Percentiles rank a stretch among this genome's conserved stretches.
Evolutionary conservation across 352 stramenopile genomes (phyloP).

Genomic region (Plasmopara muralis): DNA sequence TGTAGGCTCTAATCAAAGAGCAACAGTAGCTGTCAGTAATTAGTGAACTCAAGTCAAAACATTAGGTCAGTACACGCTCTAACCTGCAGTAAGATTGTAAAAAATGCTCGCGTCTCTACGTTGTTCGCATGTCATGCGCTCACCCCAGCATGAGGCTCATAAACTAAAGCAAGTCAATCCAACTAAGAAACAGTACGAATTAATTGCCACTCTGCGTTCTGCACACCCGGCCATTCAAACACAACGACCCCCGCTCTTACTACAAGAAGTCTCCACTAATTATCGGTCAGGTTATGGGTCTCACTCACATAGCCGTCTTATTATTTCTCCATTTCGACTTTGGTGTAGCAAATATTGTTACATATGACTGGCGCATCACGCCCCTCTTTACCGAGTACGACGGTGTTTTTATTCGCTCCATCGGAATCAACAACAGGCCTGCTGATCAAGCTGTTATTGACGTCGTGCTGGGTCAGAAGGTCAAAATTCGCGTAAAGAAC

Average conservation of each 20-base stretch:
- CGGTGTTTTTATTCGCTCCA: conserved; percentile 14
- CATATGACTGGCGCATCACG: conserved; percentile 27
- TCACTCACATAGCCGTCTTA: conserved; percentile 3
- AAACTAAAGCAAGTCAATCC: too few species aligned
- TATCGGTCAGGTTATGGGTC: conserved; percentile 8
- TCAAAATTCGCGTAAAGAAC: conserved; percentile 25
- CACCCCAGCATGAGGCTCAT: too few species aligned
- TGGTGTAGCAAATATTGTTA: conserved; percentile 16
- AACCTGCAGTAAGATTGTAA: background rate
- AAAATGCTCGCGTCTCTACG: background rate
- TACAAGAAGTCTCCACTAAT: too few species aligned
- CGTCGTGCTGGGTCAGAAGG: conserved; percentile 20
- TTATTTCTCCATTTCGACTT: conserved; percentile 3
- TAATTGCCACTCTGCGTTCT: conserved; percentile 5
- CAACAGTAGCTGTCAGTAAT: too few species aligned
- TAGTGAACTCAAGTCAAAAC: too few species aligned
- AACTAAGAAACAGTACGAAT: background rate
- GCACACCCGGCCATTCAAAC: background rate
- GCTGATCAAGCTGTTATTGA: conserved; percentile 24
- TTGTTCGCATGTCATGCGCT: too few species aligned
- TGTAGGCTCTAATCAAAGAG: too few species aligned
- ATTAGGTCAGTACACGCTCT: too few species aligned
- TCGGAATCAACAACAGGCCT: conserved; percentile 29
- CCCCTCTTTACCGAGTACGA: conserved; percentile 15
- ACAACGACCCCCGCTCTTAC: too few species aligned